Base-by-base conservation (phyloP, 2,329 filamentous ascomycete species). In the Aspergillus unguis region DNA sequence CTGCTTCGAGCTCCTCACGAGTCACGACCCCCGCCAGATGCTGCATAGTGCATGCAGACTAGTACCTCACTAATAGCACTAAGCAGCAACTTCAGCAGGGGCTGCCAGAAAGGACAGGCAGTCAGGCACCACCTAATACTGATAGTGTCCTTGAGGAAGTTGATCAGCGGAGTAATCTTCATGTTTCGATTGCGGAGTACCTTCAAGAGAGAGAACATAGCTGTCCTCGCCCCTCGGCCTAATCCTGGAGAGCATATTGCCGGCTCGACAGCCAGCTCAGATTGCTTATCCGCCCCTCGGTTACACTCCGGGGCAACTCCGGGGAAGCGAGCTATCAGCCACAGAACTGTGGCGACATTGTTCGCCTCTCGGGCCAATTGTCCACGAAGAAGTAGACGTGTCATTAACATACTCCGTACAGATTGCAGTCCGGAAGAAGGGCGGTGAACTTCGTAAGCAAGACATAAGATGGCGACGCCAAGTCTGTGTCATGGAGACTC, bases 371-470 rank as follows among this genome's bases (percentile, higher is more conserved):
- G 41, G 48, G 33, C 48, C 28, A 50, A 50, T 35, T 40, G 32
- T 33, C 40, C 17, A 33, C 40, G 31, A 44, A 23, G 23, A 41
- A 17, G 37, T 38, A 50, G 54, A 52, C 58, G 59, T 62, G 59
- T 59, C 58, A 59, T 60, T 45, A 44, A 42, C 35, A 9, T 10
- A 17, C 17, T 17, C 17, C 17, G 17, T 17, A 17, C 17, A 17
- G 17, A 17, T 17, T 17, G 17, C 17, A 17, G 17, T 17, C 17
- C 17, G 17, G 17, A 17, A 17, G 17, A 17, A 17, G 17, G 17
- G 1, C 17, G 17, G 17, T 17, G 17, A 36, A 7, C 29, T n/a
- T 9, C 31, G 29, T 26, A 26, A 26, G 17, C 42, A 52, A 44
- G 33, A 46, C 28, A 42, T 8, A 44, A 17, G 9, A 23, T 42